A percentile compares a stretch with the other conserved stretches of the same genome.
These are phyloP conservation scores for Synchytrium microbalum DNA, from an alignment of 371 early-diverging fungal species.

Conservation along the genomic window DNA sequence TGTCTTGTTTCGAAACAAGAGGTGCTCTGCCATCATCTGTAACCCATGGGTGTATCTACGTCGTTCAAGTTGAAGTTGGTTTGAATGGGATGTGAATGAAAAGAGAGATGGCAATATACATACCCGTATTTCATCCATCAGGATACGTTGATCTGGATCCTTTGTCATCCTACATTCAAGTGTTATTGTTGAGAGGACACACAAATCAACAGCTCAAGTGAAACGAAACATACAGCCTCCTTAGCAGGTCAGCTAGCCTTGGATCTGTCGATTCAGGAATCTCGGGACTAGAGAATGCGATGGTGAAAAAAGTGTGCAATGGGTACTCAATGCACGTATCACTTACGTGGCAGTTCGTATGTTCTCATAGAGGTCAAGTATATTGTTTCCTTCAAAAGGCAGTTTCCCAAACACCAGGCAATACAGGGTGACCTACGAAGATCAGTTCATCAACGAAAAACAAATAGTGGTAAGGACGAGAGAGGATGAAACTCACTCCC, in stretches of 20 bases:
- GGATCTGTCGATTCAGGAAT: slow-evolving; percentile 12
- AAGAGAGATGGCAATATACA: background rate
- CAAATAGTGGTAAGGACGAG: background rate
- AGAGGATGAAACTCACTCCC: slow-evolving; percentile 55
- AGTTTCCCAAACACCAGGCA: slow-evolving; percentile 79
- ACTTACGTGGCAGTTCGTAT: slow-evolving; percentile 48
- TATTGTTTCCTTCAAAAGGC: slow-evolving; percentile 73
- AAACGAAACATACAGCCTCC: slow-evolving; percentile 23
- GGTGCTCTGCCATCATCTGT: slow-evolving; percentile 60
- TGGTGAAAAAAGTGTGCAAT: background rate
- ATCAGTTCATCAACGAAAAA: background rate
- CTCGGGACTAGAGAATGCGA: slow-evolving; percentile 5
- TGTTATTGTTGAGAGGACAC: background rate
- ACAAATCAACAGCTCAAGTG: background rate
- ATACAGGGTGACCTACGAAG: slow-evolving; percentile 63
- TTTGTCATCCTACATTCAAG: slow-evolving; percentile 52
- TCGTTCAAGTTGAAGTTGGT: too few relatives aligned
- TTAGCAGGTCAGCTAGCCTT: slow-evolving; percentile 15
- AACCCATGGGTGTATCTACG: slow-evolving; percentile 69
- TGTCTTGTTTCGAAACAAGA: slow-evolving; percentile 61
- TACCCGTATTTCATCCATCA: slow-evolving; percentile 66
- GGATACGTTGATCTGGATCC: slow-evolving; percentile 68
- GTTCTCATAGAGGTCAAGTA: slow-evolving; percentile 67
- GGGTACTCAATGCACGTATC: background rate
- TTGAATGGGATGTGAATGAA: background rate